Base-by-base conservation (phyloP, 768 basidiomycete species). In the Boletus tylopilopsis region DNA sequence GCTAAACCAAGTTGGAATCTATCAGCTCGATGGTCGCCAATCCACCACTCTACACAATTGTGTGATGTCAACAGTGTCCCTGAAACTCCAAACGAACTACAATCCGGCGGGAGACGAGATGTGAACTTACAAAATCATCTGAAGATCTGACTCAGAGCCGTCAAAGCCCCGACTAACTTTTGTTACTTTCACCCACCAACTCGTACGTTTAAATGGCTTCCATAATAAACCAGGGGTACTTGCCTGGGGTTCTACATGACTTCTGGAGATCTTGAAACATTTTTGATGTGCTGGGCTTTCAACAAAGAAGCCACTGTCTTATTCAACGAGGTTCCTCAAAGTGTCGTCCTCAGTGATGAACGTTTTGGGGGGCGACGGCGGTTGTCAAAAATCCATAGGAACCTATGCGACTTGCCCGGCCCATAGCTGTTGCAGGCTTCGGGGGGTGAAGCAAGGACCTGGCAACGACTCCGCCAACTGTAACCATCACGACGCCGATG, bases 401-500 rank as follows among this genome's bases (percentile, higher is more conserved):
- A 45, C 30, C 34, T 34, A 22, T 37, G 33, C 23, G 34, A 23
- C 25, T 13, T 35, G 27, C 30, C 33, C 45, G 45, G 40, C 19
- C 33, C 36, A 27, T 43, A 37, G 39, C 40, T 42, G 29, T 30
- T 21, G 45, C 37, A 35, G 30, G 27, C 24, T 25, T 18, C 27
- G 19, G 22, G 45, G 7, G 24, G 23, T 59, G 34, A 39, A 49
- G 49, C 34, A 46, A 40, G 39, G 30, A 40, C 33, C 45, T 42
- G 54, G 47, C 16, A 18, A 51, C 35, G 22, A 45, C 38, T 15
- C 42, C 53, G 49, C 58, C 61, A n/a, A 51, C 37, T 42, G 64
- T 66, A 64, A 64, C 64, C 62, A 64, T 61, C 58, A 35, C 61
- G 36, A 64, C 64, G 35, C 37, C 22, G 13, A 52, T 47, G 53